phyloP scores from a whole-genome alignment of 2,329 filamentous ascomycete genomes.

The Xenoacremonium recifei region DNA sequence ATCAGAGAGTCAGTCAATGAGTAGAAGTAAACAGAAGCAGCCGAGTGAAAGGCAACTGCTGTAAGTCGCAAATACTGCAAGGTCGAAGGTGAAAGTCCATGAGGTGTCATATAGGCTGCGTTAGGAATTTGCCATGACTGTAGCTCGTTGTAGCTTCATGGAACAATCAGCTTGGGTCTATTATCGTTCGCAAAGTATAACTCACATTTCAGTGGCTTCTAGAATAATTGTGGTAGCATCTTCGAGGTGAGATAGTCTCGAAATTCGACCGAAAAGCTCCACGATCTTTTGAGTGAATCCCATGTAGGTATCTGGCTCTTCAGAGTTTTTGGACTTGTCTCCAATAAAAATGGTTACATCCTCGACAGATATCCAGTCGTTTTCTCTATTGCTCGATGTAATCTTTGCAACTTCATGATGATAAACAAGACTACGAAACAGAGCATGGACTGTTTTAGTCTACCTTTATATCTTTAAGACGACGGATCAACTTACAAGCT shows the following conservation, averaged over 20 bases:
- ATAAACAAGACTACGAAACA: background rate
- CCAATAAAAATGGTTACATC: background rate
- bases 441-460: too few relatives aligned
- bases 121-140: background rate
- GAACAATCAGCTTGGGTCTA: too few relatives aligned
- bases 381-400: background rate
- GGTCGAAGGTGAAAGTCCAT: background rate
- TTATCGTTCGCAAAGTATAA: too few relatives aligned
- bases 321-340: background rate
- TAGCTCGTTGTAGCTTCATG: background rate
- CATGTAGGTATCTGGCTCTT: background rate
- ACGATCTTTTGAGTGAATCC: background rate
- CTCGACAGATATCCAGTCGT: background rate
- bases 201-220: too few relatives aligned
- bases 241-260: background rate
- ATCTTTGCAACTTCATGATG: background rate
- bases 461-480: too few relatives aligned
- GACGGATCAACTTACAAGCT: background rate
- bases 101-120: background rate
- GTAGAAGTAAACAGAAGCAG: background rate
- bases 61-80: background rate
- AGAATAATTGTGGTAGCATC: too few relatives aligned
- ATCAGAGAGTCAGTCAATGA: background rate
- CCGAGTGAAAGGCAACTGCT: background rate
- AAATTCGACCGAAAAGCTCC: background rate